Evolutionary conservation across 768 basidiomycete species (phyloP), one percentile per base, ranked within the genome.

Genomic region (Tylopilus plumbeoviolaceoides): DNA sequence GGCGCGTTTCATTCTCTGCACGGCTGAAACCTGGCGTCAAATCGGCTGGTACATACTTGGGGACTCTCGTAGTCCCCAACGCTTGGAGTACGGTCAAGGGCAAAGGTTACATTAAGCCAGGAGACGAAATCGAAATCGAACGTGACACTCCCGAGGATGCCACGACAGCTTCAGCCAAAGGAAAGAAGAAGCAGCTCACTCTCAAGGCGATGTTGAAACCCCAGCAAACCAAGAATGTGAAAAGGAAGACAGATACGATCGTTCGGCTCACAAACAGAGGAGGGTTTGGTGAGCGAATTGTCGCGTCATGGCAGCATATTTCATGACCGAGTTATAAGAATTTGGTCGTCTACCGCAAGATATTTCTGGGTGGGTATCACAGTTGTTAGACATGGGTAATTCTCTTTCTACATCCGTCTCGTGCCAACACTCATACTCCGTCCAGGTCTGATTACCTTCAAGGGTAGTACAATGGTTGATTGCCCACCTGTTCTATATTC

Each of bases 21-120:
- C 55, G 36, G 11, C 44, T 33, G 18, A 42, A 56, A 59, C 21
- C 57, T 55, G 20, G 58, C 47, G 38, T 56, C 44, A 58, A 47
- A 28, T 56, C 41, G 12, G 52, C 75, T 1, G 73, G 67, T 30
- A 59, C 60, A 11, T 90, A 87, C 62, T 59, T 91, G 25, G 89
- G 89, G 11, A 84, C 83, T 45, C 74, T 89, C 46, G 55, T 89
- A 10, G 77, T 89, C 21, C 76, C 78, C 20, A 85, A 87, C 60
- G 89, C 87, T 10, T 91, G 87, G 87, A 88, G 86, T 57, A 90
- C 84, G 38, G 85, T 79, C 14, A 85, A 80, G 45, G 89, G 89
- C 2, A 81, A 77, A 59, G 84, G 85, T 4, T 89, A 89, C 54
- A 73, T 88, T 35, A 82, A 82, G 54, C 54, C 71, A 20, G 79